Conservation (phyloP, 2,329 filamentous ascomycete species). For the Didymella exigua region DNA sequence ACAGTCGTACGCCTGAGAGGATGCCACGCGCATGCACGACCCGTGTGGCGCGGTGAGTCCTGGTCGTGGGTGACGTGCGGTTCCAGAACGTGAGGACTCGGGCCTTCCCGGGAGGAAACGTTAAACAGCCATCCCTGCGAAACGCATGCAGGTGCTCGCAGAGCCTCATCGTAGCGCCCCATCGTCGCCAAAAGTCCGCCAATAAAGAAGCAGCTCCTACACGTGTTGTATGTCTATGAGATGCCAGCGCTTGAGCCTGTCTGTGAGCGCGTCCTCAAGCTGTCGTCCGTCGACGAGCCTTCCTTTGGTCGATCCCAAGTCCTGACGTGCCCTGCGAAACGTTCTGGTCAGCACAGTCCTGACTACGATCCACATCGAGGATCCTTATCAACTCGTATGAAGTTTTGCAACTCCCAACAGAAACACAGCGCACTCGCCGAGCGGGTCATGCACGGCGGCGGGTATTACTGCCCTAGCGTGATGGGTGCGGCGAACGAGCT, state of each 20-base stretch:
- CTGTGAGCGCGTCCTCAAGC: constrained; percentile 23
- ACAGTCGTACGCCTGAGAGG: not conserved
- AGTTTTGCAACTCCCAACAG: constrained; percentile 19
- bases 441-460: constrained; percentile 17
- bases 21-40: constrained; percentile 8
- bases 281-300: constrained; percentile 46
- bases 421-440: constrained; percentile 15
- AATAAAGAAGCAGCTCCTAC: not conserved
- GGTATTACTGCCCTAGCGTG: constrained; percentile 19
- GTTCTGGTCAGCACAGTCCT: constrained; percentile 18
- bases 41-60: constrained; percentile 11
- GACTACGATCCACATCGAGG: constrained; percentile 23
- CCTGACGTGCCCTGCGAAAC: constrained; percentile 68
- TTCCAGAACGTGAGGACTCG: constrained; percentile 14
- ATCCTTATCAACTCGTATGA: constrained; percentile 16
- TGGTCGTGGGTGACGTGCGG: constrained; percentile 6
- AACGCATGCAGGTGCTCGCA: constrained; percentile 15
- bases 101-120: constrained; percentile 14
- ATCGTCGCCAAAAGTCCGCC: constrained; percentile 2
- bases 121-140: constrained; percentile 5
- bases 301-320: constrained; percentile 73
- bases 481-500: constrained; percentile 9
- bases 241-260: constrained; percentile 7
- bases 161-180: constrained; percentile 17
- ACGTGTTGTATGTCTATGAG: constrained; percentile 7